A percentile compares a stretch with the other conserved stretches of the same genome.
These are phyloP conservation scores for Trypanosoma brucei DNA, from an alignment of 208 protist genomes.

Conservation along the genomic window DNA sequence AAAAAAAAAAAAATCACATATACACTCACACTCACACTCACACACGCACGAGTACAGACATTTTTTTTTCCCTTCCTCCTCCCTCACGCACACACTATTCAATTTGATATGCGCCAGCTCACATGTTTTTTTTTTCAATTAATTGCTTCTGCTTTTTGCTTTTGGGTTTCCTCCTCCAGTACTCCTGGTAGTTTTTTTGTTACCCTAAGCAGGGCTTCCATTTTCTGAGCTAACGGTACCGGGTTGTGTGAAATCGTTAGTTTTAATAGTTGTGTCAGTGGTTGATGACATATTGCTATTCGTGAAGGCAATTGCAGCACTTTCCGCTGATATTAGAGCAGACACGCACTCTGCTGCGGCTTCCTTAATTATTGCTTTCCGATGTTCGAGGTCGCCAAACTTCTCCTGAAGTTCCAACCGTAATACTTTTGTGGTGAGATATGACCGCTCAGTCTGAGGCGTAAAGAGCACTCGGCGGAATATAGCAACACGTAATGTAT, in stretches of 20 bases:
- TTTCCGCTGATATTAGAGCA: slow-evolving; percentile 57
- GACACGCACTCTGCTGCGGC: slow-evolving; percentile 64
- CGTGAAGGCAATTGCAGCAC: slow-evolving; percentile 14
- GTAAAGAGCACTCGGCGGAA: slow-evolving; percentile 63
- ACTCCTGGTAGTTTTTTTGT: too few species aligned
- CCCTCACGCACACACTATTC: too few species aligned
- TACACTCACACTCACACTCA: too few species aligned
- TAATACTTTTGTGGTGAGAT: slow-evolving; percentile 61
- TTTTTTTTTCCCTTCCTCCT: too few species aligned
- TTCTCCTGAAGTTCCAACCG: slow-evolving; percentile 47
- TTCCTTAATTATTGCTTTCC: slow-evolving; percentile 55
- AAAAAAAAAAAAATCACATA: too few species aligned
- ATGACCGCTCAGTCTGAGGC: slow-evolving; percentile 34
- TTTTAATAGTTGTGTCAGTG: not conserved
- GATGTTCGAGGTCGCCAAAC: slow-evolving; percentile 43
- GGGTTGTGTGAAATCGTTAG: not conserved
- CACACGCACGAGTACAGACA: too few species aligned
- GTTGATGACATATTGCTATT: too few species aligned
- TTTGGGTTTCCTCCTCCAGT: too few species aligned
- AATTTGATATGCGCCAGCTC: too few species aligned
- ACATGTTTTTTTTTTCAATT: too few species aligned
- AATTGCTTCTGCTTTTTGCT: too few species aligned
- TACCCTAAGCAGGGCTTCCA: too few species aligned
- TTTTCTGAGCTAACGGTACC: not conserved
- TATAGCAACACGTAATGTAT: slow-evolving; percentile 55